Percentiles rank a stretch among this genome's conserved stretches.
Evolutionary conservation across 257 asterid species (phyloP).

Genomic region (Solanum pennellii): DNA sequence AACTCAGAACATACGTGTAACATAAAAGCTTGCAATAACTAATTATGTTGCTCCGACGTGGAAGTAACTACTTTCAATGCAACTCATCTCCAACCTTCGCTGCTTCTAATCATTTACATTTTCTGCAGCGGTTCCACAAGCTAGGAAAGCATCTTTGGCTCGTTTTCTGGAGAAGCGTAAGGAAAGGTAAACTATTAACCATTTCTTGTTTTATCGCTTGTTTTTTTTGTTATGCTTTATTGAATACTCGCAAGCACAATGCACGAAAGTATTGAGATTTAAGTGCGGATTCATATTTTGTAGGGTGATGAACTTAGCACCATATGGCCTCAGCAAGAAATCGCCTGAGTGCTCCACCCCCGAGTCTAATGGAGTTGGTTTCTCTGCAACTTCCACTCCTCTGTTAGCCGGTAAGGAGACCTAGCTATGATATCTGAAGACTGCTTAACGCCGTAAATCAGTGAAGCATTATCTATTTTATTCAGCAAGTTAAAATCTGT

Average conservation of each 20-base stretch:
- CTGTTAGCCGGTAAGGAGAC: slow-evolving; percentile 16
- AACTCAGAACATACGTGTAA: background rate
- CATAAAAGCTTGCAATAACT: background rate
- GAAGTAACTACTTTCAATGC: background rate
- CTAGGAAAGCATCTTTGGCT: slow-evolving; percentile 71
- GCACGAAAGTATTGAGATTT: background rate
- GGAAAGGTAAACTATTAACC: slow-evolving; percentile 36
- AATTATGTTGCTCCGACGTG: background rate
- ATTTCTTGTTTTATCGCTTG: background rate
- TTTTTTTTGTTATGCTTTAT: background rate
- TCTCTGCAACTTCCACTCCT: slow-evolving; percentile 36
- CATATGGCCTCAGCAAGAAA: slow-evolving; percentile 37
- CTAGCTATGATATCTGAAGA: background rate
- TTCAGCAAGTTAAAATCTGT: slow-evolving; percentile 1
- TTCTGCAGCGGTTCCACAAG: slow-evolving; percentile 50
- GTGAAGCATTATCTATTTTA: background rate
- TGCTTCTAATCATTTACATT: background rate
- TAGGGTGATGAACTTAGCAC: slow-evolving; percentile 57
- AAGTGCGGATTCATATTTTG: background rate
- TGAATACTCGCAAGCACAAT: background rate
- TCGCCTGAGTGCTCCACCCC: slow-evolving; percentile 13
- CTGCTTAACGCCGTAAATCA: background rate
- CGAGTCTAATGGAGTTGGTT: slow-evolving; percentile 23
- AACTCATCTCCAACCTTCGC: background rate
- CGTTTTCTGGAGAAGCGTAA: slow-evolving; percentile 56